Base-by-base conservation (phyloP, 208 protist species). In the Porcisia deanei region DNA sequence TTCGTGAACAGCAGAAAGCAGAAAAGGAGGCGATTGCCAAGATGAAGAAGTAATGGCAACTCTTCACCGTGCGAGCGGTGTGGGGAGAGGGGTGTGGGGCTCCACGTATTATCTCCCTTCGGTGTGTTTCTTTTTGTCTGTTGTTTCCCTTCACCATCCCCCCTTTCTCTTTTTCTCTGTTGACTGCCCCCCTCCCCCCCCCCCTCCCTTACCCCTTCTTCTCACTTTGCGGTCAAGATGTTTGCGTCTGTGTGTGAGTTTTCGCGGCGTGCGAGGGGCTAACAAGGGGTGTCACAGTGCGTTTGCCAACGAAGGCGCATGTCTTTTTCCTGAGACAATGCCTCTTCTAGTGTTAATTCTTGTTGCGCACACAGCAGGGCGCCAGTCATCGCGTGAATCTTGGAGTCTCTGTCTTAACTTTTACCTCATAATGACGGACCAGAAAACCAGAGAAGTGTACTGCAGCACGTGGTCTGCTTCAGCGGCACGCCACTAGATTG, bases 11-110 rank as follows among this genome's bases (percentile, higher is more conserved):
- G 81, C 84, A 96, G 78, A 96, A 94, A 85, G 89, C 89, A 20
- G 90, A 96, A 83, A 96, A 96, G 88, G 92, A 96, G 18, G 90
- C 90, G 55, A 94, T 96, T 65, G 88, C 83, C 2, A 96, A 94
- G 79, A 73, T 96, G 83, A 96, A 96, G 87, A 92, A 91, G 78
- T 87, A 82, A 52, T 1, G 25, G 18, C 8, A 22, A n/a, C 47
- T 8, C n/a, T 37, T 18, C 41, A 22, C 43, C 25, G 47, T 30
- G 66, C 22, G n/a, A 10, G 30, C 30, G 30, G 30, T 30, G 30
- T 0, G 30, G 30, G 30, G 30, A 30, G 30, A 30, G 30, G 30
- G 30, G 30, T 30, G 30, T 30, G 30, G 18, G 45, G 16, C 2
- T 7, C n/a, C 10, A 5, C n/a, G 41, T 52, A 12, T 47, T 9